A percentile compares a stretch with the other conserved stretches of the same genome.
These are phyloP conservation scores for Lepidium sativum DNA, from an alignment of 345 rosid genomes.

Conservation along the genomic window DNA sequence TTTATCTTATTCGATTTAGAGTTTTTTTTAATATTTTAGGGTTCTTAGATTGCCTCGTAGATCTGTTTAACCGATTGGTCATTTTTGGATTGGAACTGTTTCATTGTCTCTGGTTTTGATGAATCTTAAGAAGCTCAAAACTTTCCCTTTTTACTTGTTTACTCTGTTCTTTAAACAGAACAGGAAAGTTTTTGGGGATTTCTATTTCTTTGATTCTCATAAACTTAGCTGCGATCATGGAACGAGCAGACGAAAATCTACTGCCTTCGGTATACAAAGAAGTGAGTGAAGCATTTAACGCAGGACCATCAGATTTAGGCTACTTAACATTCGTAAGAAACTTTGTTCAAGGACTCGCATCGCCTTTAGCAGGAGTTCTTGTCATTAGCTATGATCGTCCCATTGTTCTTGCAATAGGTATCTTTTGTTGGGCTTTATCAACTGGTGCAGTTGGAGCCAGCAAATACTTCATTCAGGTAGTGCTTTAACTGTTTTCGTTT, in stretches of 20 bases:
- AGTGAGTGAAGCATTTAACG: slow-evolving; percentile 93
- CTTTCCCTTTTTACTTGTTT: not conserved
- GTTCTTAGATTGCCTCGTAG: not conserved
- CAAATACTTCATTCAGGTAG: slow-evolving; percentile 59
- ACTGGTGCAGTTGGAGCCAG: slow-evolving; percentile 94
- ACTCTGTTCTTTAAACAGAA: slow-evolving; percentile 33
- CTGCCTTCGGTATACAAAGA: slow-evolving; percentile 94
- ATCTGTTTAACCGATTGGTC: too few species aligned
- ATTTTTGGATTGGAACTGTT: not conserved
- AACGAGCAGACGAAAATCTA: slow-evolving; percentile 91
- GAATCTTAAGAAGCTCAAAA: not conserved
- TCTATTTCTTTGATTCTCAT: slow-evolving; percentile 78
- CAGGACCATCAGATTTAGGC: slow-evolving; percentile 90
- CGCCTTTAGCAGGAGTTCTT: slow-evolving; percentile 86
- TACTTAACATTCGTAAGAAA: slow-evolving; percentile 93
- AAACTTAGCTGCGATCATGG: slow-evolving; percentile 94
- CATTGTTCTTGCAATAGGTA: slow-evolving; percentile 82
- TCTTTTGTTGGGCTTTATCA: slow-evolving; percentile 87
- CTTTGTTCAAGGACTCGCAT: slow-evolving; percentile 82
- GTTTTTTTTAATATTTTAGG: not conserved
- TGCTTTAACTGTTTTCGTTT: not conserved
- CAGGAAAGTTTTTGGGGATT: slow-evolving; percentile 67
- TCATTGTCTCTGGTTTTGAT: slow-evolving; percentile 8
- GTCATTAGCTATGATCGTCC: slow-evolving; percentile 81
- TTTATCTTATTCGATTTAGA: not conserved